Percentiles rank a stretch among this genome's conserved stretches.
phyloP scores from a whole-genome alignment of 2,329 filamentous ascomycete genomes.

The Aspergillus sojae region DNA sequence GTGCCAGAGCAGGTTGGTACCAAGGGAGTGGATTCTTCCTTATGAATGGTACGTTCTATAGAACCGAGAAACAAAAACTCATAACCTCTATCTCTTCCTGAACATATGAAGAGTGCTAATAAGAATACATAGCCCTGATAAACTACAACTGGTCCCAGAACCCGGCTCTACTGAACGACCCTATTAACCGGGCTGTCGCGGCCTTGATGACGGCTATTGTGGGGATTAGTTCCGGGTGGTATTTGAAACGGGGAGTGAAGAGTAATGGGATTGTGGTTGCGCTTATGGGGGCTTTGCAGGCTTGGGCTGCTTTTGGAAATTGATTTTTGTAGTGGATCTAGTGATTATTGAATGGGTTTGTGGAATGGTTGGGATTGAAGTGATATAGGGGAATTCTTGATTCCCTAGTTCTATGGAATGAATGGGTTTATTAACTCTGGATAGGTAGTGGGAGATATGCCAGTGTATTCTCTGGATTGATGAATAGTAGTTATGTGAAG shows the following conservation, averaged over 20 bases:
- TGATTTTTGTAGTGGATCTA: neutral
- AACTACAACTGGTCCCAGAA: conserved; percentile 24
- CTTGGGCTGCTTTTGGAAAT: conserved; percentile 18
- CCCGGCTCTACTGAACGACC: conserved; percentile 13
- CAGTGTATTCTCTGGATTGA: neutral
- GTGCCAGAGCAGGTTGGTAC: conserved; percentile 29
- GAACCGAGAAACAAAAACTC: no score
- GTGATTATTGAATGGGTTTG: neutral
- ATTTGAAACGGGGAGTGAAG: conserved; percentile 24
- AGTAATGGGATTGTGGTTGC: conserved; percentile 21
- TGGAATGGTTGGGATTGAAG: no score
- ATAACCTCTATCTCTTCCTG: no score
- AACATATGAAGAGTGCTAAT: neutral
- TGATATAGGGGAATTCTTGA: no score
- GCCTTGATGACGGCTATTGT: conserved; percentile 23
- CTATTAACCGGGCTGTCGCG: conserved; percentile 23
- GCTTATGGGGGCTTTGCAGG: conserved; percentile 24
- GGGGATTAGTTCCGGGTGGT: conserved; percentile 29
- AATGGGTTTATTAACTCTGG: conserved; percentile 14
- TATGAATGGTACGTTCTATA: conserved; percentile 19
- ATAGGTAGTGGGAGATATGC: neutral
- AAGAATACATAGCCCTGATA: conserved; percentile 13
- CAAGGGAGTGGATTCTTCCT: conserved; percentile 29
- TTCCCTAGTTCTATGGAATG: neutral
- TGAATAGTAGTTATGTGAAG: neutral